A percentile compares a stretch with the other conserved stretches of the same genome.
phyloP scores from a whole-genome alignment of 2,329 filamentous ascomycete genomes.

The Didymella lethalis region DNA sequence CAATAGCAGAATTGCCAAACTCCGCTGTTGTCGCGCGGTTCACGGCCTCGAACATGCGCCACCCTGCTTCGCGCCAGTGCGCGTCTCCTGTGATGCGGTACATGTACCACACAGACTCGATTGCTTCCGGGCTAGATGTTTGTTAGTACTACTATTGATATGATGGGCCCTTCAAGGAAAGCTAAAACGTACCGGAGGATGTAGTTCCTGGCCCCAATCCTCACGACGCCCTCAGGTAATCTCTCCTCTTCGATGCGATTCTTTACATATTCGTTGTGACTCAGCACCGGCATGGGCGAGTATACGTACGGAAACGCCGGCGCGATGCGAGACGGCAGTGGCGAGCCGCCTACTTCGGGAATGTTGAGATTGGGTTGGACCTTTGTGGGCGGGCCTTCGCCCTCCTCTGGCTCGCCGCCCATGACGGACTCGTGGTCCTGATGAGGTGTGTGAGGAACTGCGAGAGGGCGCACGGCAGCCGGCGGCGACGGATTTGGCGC shows the following conservation, averaged over 20 bases:
- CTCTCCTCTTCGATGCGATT: conserved; percentile 53
- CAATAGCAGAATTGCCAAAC: conserved; percentile 70
- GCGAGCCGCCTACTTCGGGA: conserved; percentile 17
- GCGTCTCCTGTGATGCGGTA: conserved; percentile 75
- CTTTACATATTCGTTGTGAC: conserved; percentile 49
- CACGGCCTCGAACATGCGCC: conserved; percentile 75
- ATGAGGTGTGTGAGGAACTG: conserved; percentile 11
- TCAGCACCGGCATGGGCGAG: conserved; percentile 40
- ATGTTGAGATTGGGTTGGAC: conserved; percentile 28
- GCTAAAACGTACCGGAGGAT: conserved; percentile 62
- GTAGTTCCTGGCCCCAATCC: conserved; percentile 65
- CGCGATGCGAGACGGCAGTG: conserved; percentile 28
- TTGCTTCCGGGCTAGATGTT: conserved; percentile 70
- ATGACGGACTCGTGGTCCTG: conserved; percentile 27
- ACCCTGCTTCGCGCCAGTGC: conserved; percentile 72
- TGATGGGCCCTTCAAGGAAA: not conserved
- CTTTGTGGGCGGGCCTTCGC: conserved; percentile 34
- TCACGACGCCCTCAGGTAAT: conserved; percentile 64
- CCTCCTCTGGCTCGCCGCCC: conserved; percentile 32
- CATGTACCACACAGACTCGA: conserved; percentile 82
- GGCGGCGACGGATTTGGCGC: conserved; percentile 15
- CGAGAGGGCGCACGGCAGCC: conserved; percentile 22
- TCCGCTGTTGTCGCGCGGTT: conserved; percentile 67
- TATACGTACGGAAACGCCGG: conserved; percentile 44
- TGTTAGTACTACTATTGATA: not conserved